These are phyloP conservation scores for Coemansia erecta DNA, from an alignment of 192 early-diverging fungal genomes.

Conservation along the genomic window DNA sequence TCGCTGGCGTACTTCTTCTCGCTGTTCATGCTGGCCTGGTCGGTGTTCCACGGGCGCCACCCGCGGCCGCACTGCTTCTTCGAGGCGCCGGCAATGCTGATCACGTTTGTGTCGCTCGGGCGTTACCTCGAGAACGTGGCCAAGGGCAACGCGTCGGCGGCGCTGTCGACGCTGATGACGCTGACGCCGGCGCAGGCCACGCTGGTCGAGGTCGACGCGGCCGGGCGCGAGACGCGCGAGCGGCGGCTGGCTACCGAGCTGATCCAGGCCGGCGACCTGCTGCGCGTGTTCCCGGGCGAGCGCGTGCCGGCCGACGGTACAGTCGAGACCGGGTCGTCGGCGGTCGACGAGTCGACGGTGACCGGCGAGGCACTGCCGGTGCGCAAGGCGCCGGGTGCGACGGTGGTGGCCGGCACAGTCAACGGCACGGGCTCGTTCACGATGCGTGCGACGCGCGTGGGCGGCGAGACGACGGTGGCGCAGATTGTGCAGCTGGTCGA, in stretches of 20 bases:
- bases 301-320: slow-evolving; percentile 89
- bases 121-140: slow-evolving; percentile 92
- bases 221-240: slow-evolving; percentile 49
- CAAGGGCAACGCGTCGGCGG: slow-evolving; percentile 88
- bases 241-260: slow-evolving; percentile 79
- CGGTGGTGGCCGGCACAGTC: slow-evolving; percentile 92
- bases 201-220: slow-evolving; percentile 52
- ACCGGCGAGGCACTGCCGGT: slow-evolving; percentile 90
- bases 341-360: slow-evolving; percentile 94
- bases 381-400: slow-evolving; percentile 59
- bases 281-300: slow-evolving; percentile 91
- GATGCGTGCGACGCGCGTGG: slow-evolving; percentile 82
- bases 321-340: slow-evolving; percentile 68
- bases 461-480: slow-evolving; percentile 82
- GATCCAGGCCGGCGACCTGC: slow-evolving; percentile 78
- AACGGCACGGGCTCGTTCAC: slow-evolving; percentile 85
- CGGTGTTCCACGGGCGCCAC: slow-evolving; percentile 57
- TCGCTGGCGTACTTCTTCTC: slow-evolving; percentile 83
- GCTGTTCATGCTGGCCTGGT: slow-evolving; percentile 68
- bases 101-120: slow-evolving; percentile 91
- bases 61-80: slow-evolving; percentile 81
- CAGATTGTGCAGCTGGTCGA: slow-evolving; percentile 93
- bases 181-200: slow-evolving; percentile 77
- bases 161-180: slow-evolving; percentile 83
- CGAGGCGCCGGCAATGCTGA: slow-evolving; percentile 88